Evolutionary conservation across 352 stramenopile species (phyloP).

Genomic region (Globisporangium spiculum): DNA sequence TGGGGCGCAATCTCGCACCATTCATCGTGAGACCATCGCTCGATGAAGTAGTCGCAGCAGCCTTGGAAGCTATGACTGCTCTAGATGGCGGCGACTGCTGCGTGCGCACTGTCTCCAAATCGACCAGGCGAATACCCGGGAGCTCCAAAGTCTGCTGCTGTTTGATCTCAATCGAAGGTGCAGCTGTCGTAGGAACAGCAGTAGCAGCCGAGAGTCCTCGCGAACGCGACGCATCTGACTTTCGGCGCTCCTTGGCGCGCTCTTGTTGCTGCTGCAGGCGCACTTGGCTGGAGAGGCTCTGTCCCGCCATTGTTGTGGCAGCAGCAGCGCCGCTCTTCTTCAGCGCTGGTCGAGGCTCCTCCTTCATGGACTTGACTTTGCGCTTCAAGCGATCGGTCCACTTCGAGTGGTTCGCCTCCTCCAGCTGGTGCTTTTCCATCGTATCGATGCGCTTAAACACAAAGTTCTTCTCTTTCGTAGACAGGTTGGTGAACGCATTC

Average conservation of each 20-base stretch:
- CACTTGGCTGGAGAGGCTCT: constrained; percentile 23
- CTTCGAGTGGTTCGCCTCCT: constrained; percentile 34
- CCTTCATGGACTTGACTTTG: constrained; percentile 58
- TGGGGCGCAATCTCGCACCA: constrained; percentile 45
- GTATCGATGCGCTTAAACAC: constrained; percentile 86
- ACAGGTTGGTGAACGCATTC: constrained; percentile 59
- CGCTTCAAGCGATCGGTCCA: constrained; percentile 68
- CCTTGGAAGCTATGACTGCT: constrained; percentile 6
- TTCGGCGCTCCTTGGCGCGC: constrained; percentile 45
- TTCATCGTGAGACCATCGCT: constrained; percentile 44
- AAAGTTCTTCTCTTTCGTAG: constrained; percentile 64
- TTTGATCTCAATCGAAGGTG: constrained; percentile 40
- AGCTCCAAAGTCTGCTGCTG: constrained; percentile 61
- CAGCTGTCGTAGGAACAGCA: constrained; percentile 3
- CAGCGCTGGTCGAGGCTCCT: constrained; percentile 33
- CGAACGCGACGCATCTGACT: constrained; percentile 48
- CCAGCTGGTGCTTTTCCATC: constrained; percentile 51
- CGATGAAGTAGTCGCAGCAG: not conserved
- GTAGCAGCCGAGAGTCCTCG: constrained; percentile 32
- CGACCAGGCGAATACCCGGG: constrained; percentile 60
- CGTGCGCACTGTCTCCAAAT: constrained; percentile 41
- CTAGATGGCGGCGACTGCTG: not conserved
- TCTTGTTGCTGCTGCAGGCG: constrained; percentile 57
- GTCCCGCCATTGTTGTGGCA: not conserved
- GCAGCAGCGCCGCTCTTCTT: constrained; percentile 26